Percentiles rank a stretch among this genome's conserved stretches.
Evolutionary conservation across 495 filamentous ascomycete genomes (phyloP).

Genomic region (Trichoderma orchidacearum): DNA sequence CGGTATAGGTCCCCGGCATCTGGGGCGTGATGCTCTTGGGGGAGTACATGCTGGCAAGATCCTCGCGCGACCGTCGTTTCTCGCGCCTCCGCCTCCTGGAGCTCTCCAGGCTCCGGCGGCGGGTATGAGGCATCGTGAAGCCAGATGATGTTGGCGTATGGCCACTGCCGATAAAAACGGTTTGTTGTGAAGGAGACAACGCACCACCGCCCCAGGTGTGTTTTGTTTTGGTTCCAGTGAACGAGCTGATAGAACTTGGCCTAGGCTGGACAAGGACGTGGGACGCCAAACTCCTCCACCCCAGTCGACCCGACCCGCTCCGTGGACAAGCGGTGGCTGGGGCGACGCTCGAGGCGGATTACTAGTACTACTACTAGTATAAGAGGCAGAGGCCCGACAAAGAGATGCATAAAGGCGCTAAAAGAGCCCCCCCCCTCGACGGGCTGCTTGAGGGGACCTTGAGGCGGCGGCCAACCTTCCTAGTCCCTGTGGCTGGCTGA

Average conservation of each 20-base stretch:
- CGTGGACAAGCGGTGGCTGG: not conserved
- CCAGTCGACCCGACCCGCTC: conserved; percentile 1
- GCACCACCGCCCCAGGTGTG: not conserved
- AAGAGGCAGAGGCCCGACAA: not conserved
- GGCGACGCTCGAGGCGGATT: not conserved
- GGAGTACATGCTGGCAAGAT: conserved; percentile 15
- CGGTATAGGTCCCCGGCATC: not conserved
- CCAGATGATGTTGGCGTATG: not conserved
- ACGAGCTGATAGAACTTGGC: not conserved
- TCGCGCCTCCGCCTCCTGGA: conserved; percentile 34
- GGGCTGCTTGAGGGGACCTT: not conserved
- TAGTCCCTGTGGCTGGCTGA: not conserved
- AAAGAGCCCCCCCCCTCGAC: too few species aligned
- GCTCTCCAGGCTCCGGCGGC: conserved; percentile 35
- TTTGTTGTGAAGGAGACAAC: not conserved
- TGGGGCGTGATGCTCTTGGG: conserved; percentile 1
- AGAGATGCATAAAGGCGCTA: not conserved
- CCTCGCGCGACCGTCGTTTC: conserved; percentile 29
- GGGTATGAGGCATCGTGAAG: conserved; percentile 29
- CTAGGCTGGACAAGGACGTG: too few species aligned
- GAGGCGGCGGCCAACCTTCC: not conserved
- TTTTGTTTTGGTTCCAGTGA: conserved; percentile 1
- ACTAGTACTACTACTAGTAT: too few species aligned
- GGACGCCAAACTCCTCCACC: not conserved
- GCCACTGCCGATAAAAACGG: not conserved